Evolutionary conservation across 1,139 yeast species (phyloP).

Genomic region (Diutina rugosa): DNA sequence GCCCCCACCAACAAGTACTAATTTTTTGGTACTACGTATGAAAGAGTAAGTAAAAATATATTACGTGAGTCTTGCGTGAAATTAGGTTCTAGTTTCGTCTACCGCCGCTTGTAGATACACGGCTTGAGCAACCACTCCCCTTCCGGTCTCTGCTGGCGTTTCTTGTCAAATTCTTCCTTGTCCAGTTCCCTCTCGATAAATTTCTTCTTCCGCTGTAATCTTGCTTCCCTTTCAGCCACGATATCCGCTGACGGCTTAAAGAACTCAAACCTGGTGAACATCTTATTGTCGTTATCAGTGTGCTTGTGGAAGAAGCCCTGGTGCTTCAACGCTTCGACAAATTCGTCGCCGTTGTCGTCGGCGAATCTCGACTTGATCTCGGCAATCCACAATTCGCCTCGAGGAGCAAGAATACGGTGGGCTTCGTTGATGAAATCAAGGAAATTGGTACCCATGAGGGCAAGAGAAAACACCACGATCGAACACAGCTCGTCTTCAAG

Average conservation of each 20-base stretch:
- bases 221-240: slow-evolving; percentile 50
- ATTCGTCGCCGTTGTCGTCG: slow-evolving; percentile 59
- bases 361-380: slow-evolving; percentile 88
- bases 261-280: slow-evolving; percentile 92
- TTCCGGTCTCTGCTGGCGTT: slow-evolving; percentile 50
- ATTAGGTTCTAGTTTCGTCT: slow-evolving; percentile 4
- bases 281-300: slow-evolving; percentile 79
- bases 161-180: slow-evolving; percentile 41
- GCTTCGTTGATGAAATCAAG: slow-evolving; percentile 88
- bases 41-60: background rate
- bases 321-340: slow-evolving; percentile 62
- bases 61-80: background rate
- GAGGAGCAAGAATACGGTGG: slow-evolving; percentile 69
- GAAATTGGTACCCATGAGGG: slow-evolving; percentile 95
- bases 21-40: background rate
- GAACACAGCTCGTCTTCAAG: slow-evolving; percentile 65
- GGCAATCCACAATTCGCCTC: slow-evolving; percentile 95
- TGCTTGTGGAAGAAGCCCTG: slow-evolving; percentile 79
- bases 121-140: slow-evolving; percentile 90
- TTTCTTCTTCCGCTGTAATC: slow-evolving; percentile 50
- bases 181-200: slow-evolving; percentile 62
- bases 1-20: background rate
- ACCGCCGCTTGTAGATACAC: slow-evolving; percentile 88
- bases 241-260: slow-evolving; percentile 74
- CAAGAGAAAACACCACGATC: slow-evolving; percentile 80